Evolutionary conservation across 306 rosid species (phyloP).

Genomic region (Cucumis hystrix): DNA sequence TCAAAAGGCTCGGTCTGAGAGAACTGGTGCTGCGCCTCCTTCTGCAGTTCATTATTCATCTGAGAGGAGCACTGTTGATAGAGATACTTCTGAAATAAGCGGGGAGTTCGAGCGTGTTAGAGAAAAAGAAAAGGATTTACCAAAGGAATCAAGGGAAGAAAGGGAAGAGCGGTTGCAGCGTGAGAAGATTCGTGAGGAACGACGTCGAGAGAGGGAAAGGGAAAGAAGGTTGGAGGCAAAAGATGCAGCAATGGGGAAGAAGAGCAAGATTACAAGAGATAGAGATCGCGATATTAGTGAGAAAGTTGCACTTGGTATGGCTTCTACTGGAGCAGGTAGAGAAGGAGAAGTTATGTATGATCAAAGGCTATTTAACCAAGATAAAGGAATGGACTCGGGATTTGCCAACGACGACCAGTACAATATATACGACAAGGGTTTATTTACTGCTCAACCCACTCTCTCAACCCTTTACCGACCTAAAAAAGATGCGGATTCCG

Average conservation of each 20-base stretch:
- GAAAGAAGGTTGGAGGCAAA: constrained; percentile 88
- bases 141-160: constrained; percentile 56
- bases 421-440: constrained; percentile 77
- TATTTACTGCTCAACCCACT: constrained; percentile 71
- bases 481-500: constrained; percentile 66
- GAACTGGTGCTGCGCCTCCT: constrained; percentile 58
- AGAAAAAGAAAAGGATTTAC: constrained; percentile 43
- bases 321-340: constrained; percentile 51
- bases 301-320: constrained; percentile 94
- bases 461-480: constrained; percentile 83
- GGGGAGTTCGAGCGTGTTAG: constrained; percentile 42
- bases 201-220: constrained; percentile 80
- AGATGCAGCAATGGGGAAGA: constrained; percentile 91
- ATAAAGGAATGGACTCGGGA: constrained; percentile 85
- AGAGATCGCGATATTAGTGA: constrained; percentile 91
- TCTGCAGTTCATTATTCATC: constrained; percentile 24
- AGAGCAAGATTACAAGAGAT: constrained; percentile 83
- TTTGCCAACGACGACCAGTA: constrained; percentile 83
- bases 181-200: constrained; percentile 81
- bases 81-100: constrained; percentile 33
- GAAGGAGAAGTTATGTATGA: constrained; percentile 85
- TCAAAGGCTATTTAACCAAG: constrained; percentile 87
- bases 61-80: constrained; percentile 21
- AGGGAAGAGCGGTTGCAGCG: constrained; percentile 51
- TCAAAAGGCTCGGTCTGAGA: constrained; percentile 68